Conservation (phyloP, 495 filamentous ascomycete genomes). For the Annulohypoxylon stygium region DNA sequence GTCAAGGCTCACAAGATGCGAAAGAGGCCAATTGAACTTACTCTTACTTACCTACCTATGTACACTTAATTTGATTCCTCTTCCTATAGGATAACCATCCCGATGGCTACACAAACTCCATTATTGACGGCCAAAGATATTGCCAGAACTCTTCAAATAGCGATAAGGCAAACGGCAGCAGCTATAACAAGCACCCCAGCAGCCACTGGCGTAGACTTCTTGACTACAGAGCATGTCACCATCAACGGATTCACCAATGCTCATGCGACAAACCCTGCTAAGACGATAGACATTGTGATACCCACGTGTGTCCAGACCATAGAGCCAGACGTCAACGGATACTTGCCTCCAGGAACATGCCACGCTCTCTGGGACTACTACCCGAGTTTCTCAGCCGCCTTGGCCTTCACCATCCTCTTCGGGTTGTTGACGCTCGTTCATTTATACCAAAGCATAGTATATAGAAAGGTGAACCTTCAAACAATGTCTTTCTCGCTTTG, state of each 20-base stretch:
- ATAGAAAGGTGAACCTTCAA: conserved; percentile 43
- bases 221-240: conserved; percentile 45
- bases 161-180: conserved; percentile 19
- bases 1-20: background rate
- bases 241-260: conserved; percentile 45
- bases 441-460: conserved; percentile 55
- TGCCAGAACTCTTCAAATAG: conserved; percentile 1
- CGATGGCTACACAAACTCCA: conserved; percentile 26
- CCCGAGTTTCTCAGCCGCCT: conserved; percentile 51
- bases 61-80: background rate
- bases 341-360: conserved; percentile 56
- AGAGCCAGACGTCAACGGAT: conserved; percentile 56
- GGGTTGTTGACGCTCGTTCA: conserved; percentile 55
- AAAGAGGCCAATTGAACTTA: background rate
- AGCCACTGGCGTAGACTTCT: conserved; percentile 29
- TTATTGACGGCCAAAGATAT: background rate
- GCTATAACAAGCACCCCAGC: conserved; percentile 17
- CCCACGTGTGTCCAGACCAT: conserved; percentile 52
- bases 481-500: background rate
- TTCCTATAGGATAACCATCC: too few relatives aligned
- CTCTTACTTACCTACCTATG: background rate
- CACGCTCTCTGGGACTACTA: conserved; percentile 56
- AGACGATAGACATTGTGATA: conserved; percentile 43
- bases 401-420: conserved; percentile 54
- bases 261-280: conserved; percentile 38